Evolutionary conservation across 1,284 basidiomycete species (phyloP).

Genomic region (Pseudozyma flocculosa): DNA sequence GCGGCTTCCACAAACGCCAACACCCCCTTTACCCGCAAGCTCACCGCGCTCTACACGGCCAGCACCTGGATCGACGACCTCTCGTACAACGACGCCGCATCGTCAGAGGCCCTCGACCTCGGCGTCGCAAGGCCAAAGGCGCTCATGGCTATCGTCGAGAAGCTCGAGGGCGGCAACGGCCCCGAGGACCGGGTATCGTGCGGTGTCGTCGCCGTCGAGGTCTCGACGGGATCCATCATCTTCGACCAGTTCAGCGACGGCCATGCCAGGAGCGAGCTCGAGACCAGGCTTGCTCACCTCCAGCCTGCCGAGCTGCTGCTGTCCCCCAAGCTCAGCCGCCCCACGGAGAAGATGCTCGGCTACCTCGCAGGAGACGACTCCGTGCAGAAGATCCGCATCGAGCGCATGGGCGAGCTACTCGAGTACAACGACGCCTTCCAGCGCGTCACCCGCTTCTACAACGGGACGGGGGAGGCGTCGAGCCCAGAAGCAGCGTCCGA

Average conservation of each 20-base stretch:
- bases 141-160: constrained; percentile 66
- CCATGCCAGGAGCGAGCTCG: constrained; percentile 44
- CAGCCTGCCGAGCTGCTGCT: constrained; percentile 81
- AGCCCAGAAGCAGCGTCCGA: too few species aligned
- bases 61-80: constrained; percentile 77
- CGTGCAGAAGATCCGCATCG: constrained; percentile 62
- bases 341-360: constrained; percentile 75
- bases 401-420: constrained; percentile 67
- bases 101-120: constrained; percentile 50
- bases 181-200: constrained; percentile 68
- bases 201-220: constrained; percentile 76
- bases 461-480: too few species aligned
- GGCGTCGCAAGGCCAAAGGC: constrained; percentile 20
- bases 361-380: constrained; percentile 63
- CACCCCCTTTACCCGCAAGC: constrained; percentile 73
- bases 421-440: constrained; percentile 74
- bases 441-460: constrained; percentile 73
- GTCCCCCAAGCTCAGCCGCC: constrained; percentile 65
- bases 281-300: constrained; percentile 53
- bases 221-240: constrained; percentile 83
- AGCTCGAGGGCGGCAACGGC: constrained; percentile 63
- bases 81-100: constrained; percentile 71
- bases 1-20: constrained; percentile 64
- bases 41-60: constrained; percentile 82
- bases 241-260: constrained; percentile 73